Evolutionary conservation across 1,284 basidiomycete species (phyloP).

Genomic region (Rhodofomes roseus): DNA sequence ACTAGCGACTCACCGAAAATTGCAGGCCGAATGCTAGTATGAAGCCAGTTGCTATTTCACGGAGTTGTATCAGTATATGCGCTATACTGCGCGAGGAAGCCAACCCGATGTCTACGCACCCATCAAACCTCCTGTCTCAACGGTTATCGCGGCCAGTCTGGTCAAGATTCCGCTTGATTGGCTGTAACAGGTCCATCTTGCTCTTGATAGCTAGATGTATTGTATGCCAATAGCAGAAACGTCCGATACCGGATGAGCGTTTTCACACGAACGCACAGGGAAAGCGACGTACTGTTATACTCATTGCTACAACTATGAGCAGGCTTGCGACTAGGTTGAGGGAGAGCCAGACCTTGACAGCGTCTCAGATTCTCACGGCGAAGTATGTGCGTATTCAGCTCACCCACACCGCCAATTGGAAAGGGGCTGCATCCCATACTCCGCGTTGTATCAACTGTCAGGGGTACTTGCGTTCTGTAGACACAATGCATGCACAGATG

Average conservation of each 20-base stretch:
- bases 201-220: background rate
- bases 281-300: background rate
- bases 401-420: background rate
- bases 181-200: background rate
- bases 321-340: background rate
- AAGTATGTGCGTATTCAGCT: background rate
- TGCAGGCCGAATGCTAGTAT: background rate
- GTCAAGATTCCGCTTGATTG: background rate
- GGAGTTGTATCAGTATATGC: background rate
- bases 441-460: background rate
- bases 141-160: background rate
- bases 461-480: no score
- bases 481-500: no score
- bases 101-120: background rate
- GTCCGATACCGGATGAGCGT: background rate
- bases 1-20: background rate
- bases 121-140: background rate
- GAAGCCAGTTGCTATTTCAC: background rate
- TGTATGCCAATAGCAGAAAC: background rate
- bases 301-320: background rate
- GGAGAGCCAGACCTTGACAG: background rate
- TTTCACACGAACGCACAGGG: background rate
- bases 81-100: background rate
- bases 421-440: background rate
- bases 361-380: background rate